These are phyloP conservation scores for Phialemonium atrogriseum DNA, from an alignment of 2,329 filamentous ascomycete genomes.

Conservation along the genomic window DNA sequence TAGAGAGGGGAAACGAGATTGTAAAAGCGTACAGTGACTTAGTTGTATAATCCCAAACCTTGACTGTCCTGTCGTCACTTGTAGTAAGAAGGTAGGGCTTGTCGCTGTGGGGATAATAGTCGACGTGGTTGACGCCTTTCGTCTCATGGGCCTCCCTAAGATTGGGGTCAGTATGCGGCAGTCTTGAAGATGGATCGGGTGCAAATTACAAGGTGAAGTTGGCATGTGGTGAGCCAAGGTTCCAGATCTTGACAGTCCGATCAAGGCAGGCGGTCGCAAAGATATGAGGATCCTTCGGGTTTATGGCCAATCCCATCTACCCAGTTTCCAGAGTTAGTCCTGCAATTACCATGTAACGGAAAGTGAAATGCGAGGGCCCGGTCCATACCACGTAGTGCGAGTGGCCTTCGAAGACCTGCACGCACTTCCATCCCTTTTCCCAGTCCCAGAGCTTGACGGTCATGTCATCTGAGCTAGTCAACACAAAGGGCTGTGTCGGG, in stretches of 20 bases:
- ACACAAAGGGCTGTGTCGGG: slow-evolving; percentile 87
- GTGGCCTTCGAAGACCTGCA: slow-evolving; percentile 94
- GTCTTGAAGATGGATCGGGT: no score
- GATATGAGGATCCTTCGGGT: slow-evolving; percentile 92
- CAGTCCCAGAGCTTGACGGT: slow-evolving; percentile 98
- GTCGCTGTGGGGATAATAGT: slow-evolving; percentile 71
- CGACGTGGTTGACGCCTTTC: slow-evolving; percentile 96
- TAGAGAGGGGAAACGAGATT: no score
- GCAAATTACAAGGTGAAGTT: slow-evolving; percentile 96
- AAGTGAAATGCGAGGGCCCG: no score
- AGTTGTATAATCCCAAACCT: slow-evolving; percentile 98
- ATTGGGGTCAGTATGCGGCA: no score
- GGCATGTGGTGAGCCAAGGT: slow-evolving; percentile 81
- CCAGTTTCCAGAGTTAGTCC: no score
- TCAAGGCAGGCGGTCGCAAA: slow-evolving; percentile 93
- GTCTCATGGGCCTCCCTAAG: slow-evolving; percentile 97
- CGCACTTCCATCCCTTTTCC: slow-evolving; percentile 97
- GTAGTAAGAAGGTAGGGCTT: slow-evolving; percentile 90
- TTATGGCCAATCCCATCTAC: slow-evolving; percentile 96
- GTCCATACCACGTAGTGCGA: slow-evolving; percentile 68
- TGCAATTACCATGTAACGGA: no score
- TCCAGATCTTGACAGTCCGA: slow-evolving; percentile 79
- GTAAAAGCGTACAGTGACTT: no score
- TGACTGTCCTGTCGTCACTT: slow-evolving; percentile 92
- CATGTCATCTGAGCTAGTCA: slow-evolving; percentile 97